Conservation (phyloP, 768 basidiomycete genomes). For the Trichaptum fuscoviolaceum region DNA sequence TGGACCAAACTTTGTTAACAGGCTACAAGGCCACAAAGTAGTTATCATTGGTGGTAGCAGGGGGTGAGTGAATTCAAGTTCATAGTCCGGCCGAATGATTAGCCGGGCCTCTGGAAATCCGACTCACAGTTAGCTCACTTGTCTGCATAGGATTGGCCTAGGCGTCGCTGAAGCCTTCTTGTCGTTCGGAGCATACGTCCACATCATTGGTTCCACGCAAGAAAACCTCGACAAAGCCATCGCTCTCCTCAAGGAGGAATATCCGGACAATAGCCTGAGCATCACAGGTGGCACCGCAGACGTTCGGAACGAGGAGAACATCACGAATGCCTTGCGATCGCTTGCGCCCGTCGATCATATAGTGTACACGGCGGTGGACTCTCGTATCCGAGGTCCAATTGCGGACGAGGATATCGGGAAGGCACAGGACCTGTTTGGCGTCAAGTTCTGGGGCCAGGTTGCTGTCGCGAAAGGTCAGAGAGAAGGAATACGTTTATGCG, state of each 20-base stretch:
- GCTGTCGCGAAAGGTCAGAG: slow-evolving; percentile 3
- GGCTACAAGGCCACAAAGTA: not conserved
- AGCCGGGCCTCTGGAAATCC: too few relatives aligned
- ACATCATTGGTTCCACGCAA: not conserved
- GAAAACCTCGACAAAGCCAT: slow-evolving; percentile 1
- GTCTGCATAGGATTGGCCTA: not conserved
- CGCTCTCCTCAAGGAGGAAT: not conserved
- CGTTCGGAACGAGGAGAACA: not conserved
- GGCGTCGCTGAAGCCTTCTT: slow-evolving; percentile 6
- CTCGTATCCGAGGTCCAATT: not conserved
- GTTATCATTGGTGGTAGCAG: slow-evolving; percentile 5
- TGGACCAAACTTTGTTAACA: slow-evolving; percentile 1
- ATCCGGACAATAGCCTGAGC: not conserved
- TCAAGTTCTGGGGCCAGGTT: slow-evolving; percentile 8
- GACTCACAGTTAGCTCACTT: too few relatives aligned
- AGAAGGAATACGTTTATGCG: too few relatives aligned
- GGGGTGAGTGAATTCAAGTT: slow-evolving; percentile 2
- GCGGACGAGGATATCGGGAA: slow-evolving; percentile 2
- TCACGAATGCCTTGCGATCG: not conserved
- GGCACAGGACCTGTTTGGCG: slow-evolving; percentile 4
- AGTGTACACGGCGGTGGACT: slow-evolving; percentile 6
- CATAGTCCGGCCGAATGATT: too few relatives aligned
- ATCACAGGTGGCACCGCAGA: not conserved
- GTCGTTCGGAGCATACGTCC: not conserved
- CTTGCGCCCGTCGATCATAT: slow-evolving; percentile 3